Base-by-base conservation (phyloP, 805 yeast species). In the Grigorovia humatica region DNA sequence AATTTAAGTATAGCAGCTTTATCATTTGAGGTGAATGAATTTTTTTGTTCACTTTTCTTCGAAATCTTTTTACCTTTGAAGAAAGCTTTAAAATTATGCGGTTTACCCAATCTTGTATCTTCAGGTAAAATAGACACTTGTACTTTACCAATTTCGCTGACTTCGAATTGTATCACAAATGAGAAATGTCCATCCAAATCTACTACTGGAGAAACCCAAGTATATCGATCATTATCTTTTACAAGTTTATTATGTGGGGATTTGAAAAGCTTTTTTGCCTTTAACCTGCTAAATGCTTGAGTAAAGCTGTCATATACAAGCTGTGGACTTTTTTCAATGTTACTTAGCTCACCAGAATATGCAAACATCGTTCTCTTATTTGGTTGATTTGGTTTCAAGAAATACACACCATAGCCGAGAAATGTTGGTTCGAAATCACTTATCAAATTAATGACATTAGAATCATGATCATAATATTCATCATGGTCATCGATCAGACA, bases 201-300 rank as follows among this genome's bases (percentile, higher is more conserved):
- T 45, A 65, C 49, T 18, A 70, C 56, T 50, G 67, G 58, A 52
- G 69, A 49, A 55, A 67, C 43, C 69, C 67, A 67, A 6, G 51
- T 50, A 47, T 71, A 68, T 17, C 59, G 56, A 44, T 64, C 65
- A 4, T 69, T 73, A 30, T 51, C 43, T 12, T 44, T 44, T n/a
- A 56, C 55, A 2, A 55, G 51, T 19, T 38, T 15, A 4, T 56
- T 58, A 32, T 52, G 56, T 11, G 68, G 62, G 15, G 54, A 35
- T 20, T 41, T 27, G 13, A 66, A 47, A 19, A 56, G 48, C 13
- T 54, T 54, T 47, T 56, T 57, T 11, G 51, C 43, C 11, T 61
- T 50, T 51, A 66, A 47, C 27, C 58, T 56, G 18, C 56, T 54
- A 9, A 65, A 50, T 3, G 63, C 64, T n/a, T 49, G 53, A 5